Evolutionary conservation across 768 basidiomycete genomes (phyloP).

Genomic region (Calocybe gangraenosa): DNA sequence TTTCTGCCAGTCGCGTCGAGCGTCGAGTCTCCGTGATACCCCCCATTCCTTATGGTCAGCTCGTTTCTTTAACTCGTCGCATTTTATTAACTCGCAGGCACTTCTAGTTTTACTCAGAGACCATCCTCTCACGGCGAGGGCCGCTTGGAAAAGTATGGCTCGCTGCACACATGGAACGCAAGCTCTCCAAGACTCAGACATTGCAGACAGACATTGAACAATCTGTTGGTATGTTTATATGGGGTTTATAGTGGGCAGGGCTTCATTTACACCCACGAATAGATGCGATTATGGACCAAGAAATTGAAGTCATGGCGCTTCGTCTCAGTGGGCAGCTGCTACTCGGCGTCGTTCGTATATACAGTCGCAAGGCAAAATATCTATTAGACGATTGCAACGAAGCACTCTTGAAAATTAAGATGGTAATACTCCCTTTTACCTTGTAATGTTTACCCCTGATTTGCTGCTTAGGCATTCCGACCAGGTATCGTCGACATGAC

Average conservation of each 20-base stretch:
- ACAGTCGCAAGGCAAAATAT: constrained; percentile 97
- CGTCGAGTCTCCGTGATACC: constrained; percentile 17
- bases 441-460: not conserved
- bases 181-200: constrained; percentile 94
- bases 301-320: constrained; percentile 89
- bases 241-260: not conserved
- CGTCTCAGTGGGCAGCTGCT: constrained; percentile 95
- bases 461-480: constrained; percentile 73
- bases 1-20: constrained; percentile 20
- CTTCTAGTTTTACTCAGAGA: constrained; percentile 83
- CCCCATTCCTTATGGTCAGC: constrained; percentile 24
- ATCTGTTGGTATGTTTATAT: constrained; percentile 66
- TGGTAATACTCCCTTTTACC: constrained; percentile 45
- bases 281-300: constrained; percentile 94
- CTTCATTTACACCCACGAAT: not conserved
- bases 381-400: constrained; percentile 97
- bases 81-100: constrained; percentile 9
- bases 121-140: constrained; percentile 89
- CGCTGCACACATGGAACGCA: constrained; percentile 97
- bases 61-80: not conserved
- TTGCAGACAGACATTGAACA: constrained; percentile 93
- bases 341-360: constrained; percentile 95
- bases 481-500: constrained; percentile 95
- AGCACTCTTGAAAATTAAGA: constrained; percentile 90
- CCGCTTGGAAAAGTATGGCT: constrained; percentile 98